Evolutionary conservation across 1,139 yeast genomes (phyloP).

Genomic region (Pneumocystis carinii): DNA sequence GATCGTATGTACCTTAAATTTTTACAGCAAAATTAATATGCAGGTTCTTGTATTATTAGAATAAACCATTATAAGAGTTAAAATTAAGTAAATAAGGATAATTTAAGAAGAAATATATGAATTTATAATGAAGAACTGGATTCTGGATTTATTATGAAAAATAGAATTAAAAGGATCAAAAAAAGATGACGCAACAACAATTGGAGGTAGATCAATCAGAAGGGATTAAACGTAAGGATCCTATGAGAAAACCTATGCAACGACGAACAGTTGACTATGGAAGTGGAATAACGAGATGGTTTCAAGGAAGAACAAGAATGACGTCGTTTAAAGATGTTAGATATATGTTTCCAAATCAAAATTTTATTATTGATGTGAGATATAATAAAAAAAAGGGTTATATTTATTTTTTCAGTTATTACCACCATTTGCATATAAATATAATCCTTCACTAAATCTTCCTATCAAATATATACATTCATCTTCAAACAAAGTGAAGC

Average conservation of each 20-base stretch:
- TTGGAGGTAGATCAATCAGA: neutral
- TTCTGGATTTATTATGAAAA: too few species aligned
- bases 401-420: slow-evolving; percentile 27
- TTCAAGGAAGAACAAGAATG: slow-evolving; percentile 42
- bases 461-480: slow-evolving; percentile 80
- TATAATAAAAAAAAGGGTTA: slow-evolving; percentile 30
- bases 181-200: neutral
- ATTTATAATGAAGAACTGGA: too few species aligned
- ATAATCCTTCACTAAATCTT: slow-evolving; percentile 41
- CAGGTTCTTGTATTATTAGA: too few species aligned
- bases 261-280: slow-evolving; percentile 85
- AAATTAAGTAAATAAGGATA: too few species aligned
- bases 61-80: too few species aligned
- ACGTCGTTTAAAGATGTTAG: slow-evolving; percentile 55
- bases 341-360: slow-evolving; percentile 51
- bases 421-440: slow-evolving; percentile 48
- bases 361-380: slow-evolving; percentile 39
- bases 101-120: too few species aligned
- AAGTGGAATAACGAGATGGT: slow-evolving; percentile 62
- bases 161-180: neutral
- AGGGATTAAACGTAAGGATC: neutral
- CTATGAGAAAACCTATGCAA: slow-evolving; percentile 4
- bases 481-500: slow-evolving; percentile 79
- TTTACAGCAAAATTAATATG: too few species aligned
- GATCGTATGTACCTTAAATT: too few species aligned